Evolutionary conservation across 495 filamentous ascomycete genomes (phyloP), one percentile per base, ranked within the genome.

Genomic region (Aspergillus haitiensis): DNA sequence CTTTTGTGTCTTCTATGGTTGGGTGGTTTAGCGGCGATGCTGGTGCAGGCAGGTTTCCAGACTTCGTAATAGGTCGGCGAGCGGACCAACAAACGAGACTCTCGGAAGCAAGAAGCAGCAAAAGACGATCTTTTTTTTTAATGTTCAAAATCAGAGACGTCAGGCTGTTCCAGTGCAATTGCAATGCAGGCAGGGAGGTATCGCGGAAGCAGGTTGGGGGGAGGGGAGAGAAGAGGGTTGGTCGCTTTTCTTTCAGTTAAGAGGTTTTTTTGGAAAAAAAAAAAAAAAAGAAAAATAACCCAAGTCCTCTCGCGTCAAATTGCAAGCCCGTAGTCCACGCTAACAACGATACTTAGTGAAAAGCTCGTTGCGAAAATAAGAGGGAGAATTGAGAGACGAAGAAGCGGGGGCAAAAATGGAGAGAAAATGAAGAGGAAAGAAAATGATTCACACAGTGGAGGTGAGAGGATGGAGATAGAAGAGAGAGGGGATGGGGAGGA

Each of bases 331-430:
- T 47, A 57, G 45, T 52, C 63, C 65, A 68, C 63, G 49, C 39
- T 46, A 44, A 62, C 75, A 77, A 78, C 77, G 75, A 79, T 72
- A 78, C 77, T 78, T 80, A 80, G 72, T 78, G 75, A 80, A 80
- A 80, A 78, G 77, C 75, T 80, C 77, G 77, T 77, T 78, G 72
- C 56, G 62, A 27, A 58, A 15, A 44, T 21, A 35, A 37, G 16
- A 44, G 56, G 49, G 39, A 52, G 46, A 51, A 54, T 44, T 55
- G 58, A 45, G 56, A 52, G 47, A 44, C 46, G 46, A 56, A 32
- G 49, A 44, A 18, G 50, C 39, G 27, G 56, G 51, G 27, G 58
- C 51, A 40, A 58, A 53, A 37, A 39, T 37, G 55, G 51, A 39
- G 42, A 45, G 52, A 48, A 52, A 57, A 39, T 13, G 37, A 40